These are phyloP conservation scores for Hydrangea macrophylla DNA, from an alignment of 148 eudicot species.

Conservation along the genomic window DNA sequence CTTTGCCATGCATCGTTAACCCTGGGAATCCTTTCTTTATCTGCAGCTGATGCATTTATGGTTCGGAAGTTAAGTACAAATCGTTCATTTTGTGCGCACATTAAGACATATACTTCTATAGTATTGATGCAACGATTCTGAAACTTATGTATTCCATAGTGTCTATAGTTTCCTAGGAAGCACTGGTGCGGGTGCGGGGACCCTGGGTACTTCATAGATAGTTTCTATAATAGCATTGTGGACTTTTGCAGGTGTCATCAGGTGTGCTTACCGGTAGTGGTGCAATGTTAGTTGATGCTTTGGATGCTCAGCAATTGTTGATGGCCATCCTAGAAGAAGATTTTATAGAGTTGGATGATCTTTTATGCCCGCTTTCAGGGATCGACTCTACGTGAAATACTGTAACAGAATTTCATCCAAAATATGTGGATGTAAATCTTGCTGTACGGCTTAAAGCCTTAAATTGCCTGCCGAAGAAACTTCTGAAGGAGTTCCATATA, in stretches of 20 bases:
- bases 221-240: constrained; percentile 2
- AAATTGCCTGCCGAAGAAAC: not conserved
- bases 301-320: constrained; percentile 19
- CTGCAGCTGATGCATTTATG: not conserved
- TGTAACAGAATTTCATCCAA: not conserved
- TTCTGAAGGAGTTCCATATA: not conserved
- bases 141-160: no score
- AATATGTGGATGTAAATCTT: constrained; percentile 1
- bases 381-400: constrained; percentile 14
- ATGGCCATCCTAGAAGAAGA: constrained; percentile 33
- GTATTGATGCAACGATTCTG: no score
- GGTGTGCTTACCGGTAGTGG: constrained; percentile 15
- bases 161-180: no score
- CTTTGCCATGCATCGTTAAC: not conserved
- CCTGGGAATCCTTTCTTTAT: constrained; percentile 1
- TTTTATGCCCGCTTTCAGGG: constrained; percentile 25
- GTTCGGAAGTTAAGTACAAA: not conserved
- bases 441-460: not conserved
- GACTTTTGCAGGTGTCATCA: constrained; percentile 28
- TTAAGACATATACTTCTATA: not conserved
- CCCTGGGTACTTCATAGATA: no score
- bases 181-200: no score
- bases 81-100: not conserved
- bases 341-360: constrained; percentile 47
- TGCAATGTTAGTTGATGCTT: constrained; percentile 9